Base-by-base conservation (phyloP, 805 yeast genomes). In the Cyberlindnera japonica region DNA sequence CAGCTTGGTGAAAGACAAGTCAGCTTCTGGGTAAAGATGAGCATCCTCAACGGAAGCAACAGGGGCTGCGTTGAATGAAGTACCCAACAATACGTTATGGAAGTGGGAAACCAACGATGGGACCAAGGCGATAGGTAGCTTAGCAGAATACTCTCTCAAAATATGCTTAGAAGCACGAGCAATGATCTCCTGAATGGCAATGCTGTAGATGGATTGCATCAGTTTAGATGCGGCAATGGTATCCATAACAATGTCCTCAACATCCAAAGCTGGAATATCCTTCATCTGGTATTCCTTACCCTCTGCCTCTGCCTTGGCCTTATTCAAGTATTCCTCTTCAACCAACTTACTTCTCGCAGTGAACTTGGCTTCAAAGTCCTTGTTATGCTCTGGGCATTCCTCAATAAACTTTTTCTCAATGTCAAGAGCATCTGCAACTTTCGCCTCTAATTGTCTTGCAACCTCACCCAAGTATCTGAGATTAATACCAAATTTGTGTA, bases 401-500 rank as follows among this genome's bases (percentile, higher is more conserved):
- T 18, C 33, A 12, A 25, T 11, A 33, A 25, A 19, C 20, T 51
- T 49, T 29, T 36, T 42, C 40, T 31, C 49, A 11, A 37, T 18
- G 8, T 41, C 36, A 16, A 49, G 54, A 20, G 55, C 61, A 37
- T 62, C 57, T 13, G 51, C 50, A 26, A 64, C 56, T 23, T 53
- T 51, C 36, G 59, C 49, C 29, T 58, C 54, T 34, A 55, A 40
- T 30, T 56, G 51, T 16, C 50, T 49, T 17, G 80, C 80, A 48
- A 86, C 57, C 14, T 55, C 61, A 44, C 96, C 96, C 54, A 91
- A 71, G 58, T 91, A 91, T 67, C 98, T 83, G 64, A 90, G 59
- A 61, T 88, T 90, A 60, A 91, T 80, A 70, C 99, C 99, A 40
- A 71, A 68, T 47, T 75, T 75, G 62, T 93, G 99, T 63, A 91